Percentiles rank a stretch among this genome's conserved stretches.
Conservation (phyloP, 163 green algal species). For the Scenedesmus sp. region DNA sequence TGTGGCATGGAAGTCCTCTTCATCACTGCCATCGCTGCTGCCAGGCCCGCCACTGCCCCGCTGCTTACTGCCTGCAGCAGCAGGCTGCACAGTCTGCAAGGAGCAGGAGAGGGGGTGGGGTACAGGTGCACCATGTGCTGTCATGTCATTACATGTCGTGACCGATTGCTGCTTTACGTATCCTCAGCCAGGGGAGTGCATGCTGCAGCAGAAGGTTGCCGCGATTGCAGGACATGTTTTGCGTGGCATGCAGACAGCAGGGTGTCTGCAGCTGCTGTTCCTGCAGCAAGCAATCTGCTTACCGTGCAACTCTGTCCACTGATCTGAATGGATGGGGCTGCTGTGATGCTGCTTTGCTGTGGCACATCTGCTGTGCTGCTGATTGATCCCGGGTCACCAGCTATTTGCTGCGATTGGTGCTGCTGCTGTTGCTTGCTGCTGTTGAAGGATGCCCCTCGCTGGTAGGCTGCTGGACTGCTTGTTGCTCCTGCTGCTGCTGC, state of each 20-base stretch:
- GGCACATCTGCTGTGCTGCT: background rate
- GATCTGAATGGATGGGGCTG: background rate
- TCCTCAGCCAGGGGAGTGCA: background rate
- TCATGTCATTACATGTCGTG: background rate
- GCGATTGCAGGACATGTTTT: too few relatives aligned
- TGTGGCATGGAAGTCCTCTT: slow-evolving; percentile 54
- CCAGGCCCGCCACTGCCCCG: background rate
- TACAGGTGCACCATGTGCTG: background rate
- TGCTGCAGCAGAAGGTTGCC: background rate
- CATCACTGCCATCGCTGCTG: slow-evolving; percentile 13
- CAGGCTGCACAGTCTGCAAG: background rate
- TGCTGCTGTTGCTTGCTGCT: background rate
- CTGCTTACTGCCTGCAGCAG: background rate
- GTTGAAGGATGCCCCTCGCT: background rate
- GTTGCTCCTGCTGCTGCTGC: slow-evolving; percentile 38
- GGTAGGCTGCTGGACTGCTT: background rate
- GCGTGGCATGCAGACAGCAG: background rate
- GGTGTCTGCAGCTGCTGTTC: background rate
- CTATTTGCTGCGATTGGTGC: background rate
- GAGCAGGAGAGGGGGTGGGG: background rate
- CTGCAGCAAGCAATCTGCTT: background rate
- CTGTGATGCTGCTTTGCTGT: background rate
- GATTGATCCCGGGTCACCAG: background rate
- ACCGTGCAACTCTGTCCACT: slow-evolving; percentile 8
- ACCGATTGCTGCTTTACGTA: too few relatives aligned